These are phyloP conservation scores for Coemansia reversa DNA, from an alignment of 192 early-diverging fungal genomes.

Conservation along the genomic window DNA sequence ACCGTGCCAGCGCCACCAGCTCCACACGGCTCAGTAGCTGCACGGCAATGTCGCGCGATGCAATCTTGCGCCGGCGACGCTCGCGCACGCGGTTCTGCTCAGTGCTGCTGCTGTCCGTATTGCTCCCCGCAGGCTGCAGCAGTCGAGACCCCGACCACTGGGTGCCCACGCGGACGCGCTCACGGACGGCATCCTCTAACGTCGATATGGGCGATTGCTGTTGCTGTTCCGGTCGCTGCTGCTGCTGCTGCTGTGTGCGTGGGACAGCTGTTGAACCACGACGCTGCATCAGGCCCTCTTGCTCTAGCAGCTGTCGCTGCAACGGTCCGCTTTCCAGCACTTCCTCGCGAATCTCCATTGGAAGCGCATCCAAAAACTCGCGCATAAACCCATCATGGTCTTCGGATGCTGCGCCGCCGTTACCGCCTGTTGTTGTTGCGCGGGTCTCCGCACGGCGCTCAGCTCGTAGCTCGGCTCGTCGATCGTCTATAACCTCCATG, in stretches of 20 bases:
- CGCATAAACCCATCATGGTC: slow-evolving; percentile 59
- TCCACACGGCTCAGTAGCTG: slow-evolving; percentile 77
- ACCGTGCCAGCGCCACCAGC: slow-evolving; percentile 76
- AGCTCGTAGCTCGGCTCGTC: slow-evolving; percentile 59
- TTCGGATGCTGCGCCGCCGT: slow-evolving; percentile 2
- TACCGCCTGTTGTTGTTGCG: slow-evolving; percentile 2
- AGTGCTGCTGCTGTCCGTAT: background rate
- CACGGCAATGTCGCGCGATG: slow-evolving; percentile 40
- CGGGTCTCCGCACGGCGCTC: slow-evolving; percentile 17
- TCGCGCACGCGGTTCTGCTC: slow-evolving; percentile 37
- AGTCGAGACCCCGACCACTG: slow-evolving; percentile 2
- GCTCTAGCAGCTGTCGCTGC: slow-evolving; percentile 65
- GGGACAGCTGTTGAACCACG: slow-evolving; percentile 4
- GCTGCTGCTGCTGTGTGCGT: slow-evolving; percentile 7
- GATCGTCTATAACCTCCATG: slow-evolving; percentile 86
- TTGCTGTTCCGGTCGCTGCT: background rate
- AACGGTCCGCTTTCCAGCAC: slow-evolving; percentile 71
- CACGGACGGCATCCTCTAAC: slow-evolving; percentile 22
- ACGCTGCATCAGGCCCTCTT: slow-evolving; percentile 52
- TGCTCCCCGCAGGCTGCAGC: background rate
- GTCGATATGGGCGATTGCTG: slow-evolving; percentile 4
- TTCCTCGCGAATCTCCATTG: slow-evolving; percentile 86
- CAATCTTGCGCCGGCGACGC: slow-evolving; percentile 44
- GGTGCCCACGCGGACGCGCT: slow-evolving; percentile 29
- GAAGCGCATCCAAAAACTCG: slow-evolving; percentile 91